Base-by-base conservation (phyloP, 2,329 filamentous ascomycete genomes). In the Fusarium oligoseptatum region DNA sequence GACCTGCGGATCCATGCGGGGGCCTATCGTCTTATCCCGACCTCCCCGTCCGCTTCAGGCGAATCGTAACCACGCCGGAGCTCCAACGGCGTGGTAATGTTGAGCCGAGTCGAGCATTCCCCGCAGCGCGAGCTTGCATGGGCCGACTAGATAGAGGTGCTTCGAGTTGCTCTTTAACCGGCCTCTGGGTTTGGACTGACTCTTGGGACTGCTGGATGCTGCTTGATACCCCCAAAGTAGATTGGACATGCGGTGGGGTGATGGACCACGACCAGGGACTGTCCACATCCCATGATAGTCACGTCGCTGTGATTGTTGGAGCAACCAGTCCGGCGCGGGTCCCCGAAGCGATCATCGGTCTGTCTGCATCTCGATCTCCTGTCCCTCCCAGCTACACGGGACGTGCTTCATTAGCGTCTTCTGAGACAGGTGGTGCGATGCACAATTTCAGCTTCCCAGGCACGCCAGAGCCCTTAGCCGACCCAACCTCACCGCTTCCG, bases 311-410 rank as follows among this genome's bases (percentile, higher is more conserved):
- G 50, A 52, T 63, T 64, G 55, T 50, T 56, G 22, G 48, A 63
- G 56, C 24, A 60, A 56, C 29, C 45, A 48, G 41, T 52, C 37
- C 22, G 65, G 60, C 64, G 45, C 68, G 75, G 70, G 60, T 66
- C 64, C 37, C 39, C 39, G 56, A 61, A 43, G 60, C 50, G 72
- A 74, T 74, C 72, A 66, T 67, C 65, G 20, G 69, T 65, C 55
- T 73, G 70, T 69, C 67, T 77, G 60, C 67, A 78, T 75, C 60
- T 70, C 71, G 73, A 76, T 77, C 67, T 73, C 58, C 60, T 67
- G 70, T 65, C 62, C 64, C 74, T 75, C 60, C 63, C 70, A 67
- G 67, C 71, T 78, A 76, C 69, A 77, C 76, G 73, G 75, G 60
- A 68, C 75, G 67, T 78, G 76, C 76, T 69, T 72, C 36, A 39